phyloP scores from a whole-genome alignment of 202 grass and related monocot genomes.

The Eragrostis tef region DNA sequence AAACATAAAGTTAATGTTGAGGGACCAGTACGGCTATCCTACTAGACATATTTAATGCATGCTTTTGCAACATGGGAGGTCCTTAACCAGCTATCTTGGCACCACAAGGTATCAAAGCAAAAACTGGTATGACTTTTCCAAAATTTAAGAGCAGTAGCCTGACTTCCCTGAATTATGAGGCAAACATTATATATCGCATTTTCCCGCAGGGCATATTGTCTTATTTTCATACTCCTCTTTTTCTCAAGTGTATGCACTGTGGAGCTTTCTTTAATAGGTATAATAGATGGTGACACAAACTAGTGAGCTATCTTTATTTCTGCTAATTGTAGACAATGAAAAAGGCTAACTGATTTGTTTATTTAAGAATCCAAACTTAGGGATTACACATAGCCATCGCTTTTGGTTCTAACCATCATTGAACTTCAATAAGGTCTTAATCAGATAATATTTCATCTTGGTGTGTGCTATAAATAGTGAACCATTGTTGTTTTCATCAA shows the following conservation, averaged over 20 bases:
- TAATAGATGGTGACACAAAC: constrained; percentile 46
- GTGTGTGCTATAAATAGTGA: constrained; percentile 45
- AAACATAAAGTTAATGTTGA: constrained; percentile 55
- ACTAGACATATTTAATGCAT: constrained; percentile 70
- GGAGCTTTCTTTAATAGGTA: constrained; percentile 51
- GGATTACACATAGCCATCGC: constrained; percentile 21
- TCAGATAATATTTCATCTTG: constrained; percentile 39
- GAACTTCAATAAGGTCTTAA: neutral
- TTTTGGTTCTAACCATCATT: constrained; percentile 47
- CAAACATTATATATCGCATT: constrained; percentile 41
- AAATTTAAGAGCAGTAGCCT: constrained; percentile 44
- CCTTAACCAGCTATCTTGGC: constrained; percentile 59
- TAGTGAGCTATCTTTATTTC: constrained; percentile 23
- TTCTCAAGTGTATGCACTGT: constrained; percentile 30
- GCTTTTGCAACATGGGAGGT: constrained; percentile 66
- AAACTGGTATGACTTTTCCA: constrained; percentile 46
- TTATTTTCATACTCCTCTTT: constrained; percentile 45
- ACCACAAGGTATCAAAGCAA: constrained; percentile 48
- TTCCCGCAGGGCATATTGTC: constrained; percentile 49
- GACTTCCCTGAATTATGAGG: constrained; percentile 42
- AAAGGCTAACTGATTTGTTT: constrained; percentile 42
- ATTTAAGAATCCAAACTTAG: constrained; percentile 44
- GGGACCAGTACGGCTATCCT: constrained; percentile 71
- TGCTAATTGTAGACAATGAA: constrained; percentile 40
- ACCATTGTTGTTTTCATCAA: constrained; percentile 52